These are phyloP conservation scores for Podospora anserina DNA, from an alignment of 495 filamentous ascomycete species.

Conservation along the genomic window DNA sequence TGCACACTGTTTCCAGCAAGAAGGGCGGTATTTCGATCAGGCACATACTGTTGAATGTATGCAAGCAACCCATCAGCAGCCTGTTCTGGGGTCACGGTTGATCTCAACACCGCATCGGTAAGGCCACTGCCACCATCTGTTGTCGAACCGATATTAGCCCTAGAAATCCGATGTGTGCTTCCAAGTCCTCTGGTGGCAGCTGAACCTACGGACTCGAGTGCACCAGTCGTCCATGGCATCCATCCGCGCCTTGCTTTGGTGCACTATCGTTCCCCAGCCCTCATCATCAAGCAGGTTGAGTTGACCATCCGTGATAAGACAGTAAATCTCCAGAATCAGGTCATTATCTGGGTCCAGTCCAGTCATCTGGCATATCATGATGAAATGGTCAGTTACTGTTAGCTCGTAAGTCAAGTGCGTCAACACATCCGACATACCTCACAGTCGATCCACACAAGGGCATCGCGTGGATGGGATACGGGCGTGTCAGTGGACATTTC, in stretches of 20 bases:
- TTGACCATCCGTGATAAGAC: conserved; percentile 80
- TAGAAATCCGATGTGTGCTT: too few species aligned
- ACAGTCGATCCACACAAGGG: conserved; percentile 86
- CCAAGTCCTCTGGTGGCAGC: not conserved
- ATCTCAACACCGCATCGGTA: conserved; percentile 70
- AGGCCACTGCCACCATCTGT: conserved; percentile 68
- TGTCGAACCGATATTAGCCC: not conserved
- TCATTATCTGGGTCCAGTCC: conserved; percentile 77
- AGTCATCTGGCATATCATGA: conserved; percentile 70
- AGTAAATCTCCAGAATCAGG: conserved; percentile 87
- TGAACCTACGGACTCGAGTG: conserved; percentile 34
- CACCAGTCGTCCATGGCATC: conserved; percentile 71
- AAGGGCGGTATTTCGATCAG: conserved; percentile 59
- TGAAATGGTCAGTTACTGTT: not conserved
- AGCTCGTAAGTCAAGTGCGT: not conserved
- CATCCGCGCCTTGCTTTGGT: conserved; percentile 67
- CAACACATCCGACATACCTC: conserved; percentile 53
- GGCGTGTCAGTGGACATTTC: not conserved
- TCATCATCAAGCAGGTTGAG: conserved; percentile 70
- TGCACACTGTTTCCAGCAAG: conserved; percentile 93
- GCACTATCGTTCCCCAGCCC: conserved; percentile 79
- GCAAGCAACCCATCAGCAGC: conserved; percentile 71
- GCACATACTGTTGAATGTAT: conserved; percentile 72
- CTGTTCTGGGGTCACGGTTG: conserved; percentile 64
- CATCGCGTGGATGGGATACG: conserved; percentile 29